Evolutionary conservation across 2,329 filamentous ascomycete species (phyloP), one percentile per base, ranked within the genome.

Genomic region (Sporothrix protearum): DNA sequence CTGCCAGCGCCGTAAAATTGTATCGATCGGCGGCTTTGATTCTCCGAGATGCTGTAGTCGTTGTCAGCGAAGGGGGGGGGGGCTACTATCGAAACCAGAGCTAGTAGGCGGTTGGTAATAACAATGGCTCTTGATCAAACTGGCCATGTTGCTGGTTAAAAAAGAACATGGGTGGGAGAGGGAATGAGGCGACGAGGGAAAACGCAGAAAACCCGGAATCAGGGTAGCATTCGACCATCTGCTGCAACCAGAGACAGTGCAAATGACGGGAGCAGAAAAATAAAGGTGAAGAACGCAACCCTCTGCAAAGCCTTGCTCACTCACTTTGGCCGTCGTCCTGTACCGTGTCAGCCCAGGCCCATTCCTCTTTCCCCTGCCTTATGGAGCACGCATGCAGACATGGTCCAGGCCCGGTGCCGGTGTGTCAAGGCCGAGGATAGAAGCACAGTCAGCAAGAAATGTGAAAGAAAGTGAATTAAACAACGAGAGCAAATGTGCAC

Each of bases 161-260:
- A 71, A 67, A 57, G 49, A 49, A 63, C 28, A 28, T 28, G 39
- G 68, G 28, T n/a, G 55, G 53, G 68, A 55, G 25, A 61, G 19
- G 57, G 57, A 61, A 33, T 16, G 16, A n/a, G 28, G 30, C 28
- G 64, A n/a, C n/a, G 47, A 68, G 47, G 64, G 30, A 25, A 39
- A 68, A 30, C 2, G 30, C 55, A 33, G 73, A 73, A 77, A 78
- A 78, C 78, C 77, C 76, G 76, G 77, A 78, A 77, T 75, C 75
- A 77, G 76, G 76, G 77, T 79, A 73, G 71, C 76, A 78, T 77
- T 73, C 71, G 59, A 72, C 75, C 74, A 73, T 39, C 12, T 36
- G 42, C 25, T 70, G 42, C 42, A 39, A 53, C 68, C 68, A 70
- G 7, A 61, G 42, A 59, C 36, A 10, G 63, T 9, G 39, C 39